Evolutionary conservation across 1,284 basidiomycete genomes (phyloP), one percentile per base, ranked within the genome.

Genomic region (Naganishia albida): DNA sequence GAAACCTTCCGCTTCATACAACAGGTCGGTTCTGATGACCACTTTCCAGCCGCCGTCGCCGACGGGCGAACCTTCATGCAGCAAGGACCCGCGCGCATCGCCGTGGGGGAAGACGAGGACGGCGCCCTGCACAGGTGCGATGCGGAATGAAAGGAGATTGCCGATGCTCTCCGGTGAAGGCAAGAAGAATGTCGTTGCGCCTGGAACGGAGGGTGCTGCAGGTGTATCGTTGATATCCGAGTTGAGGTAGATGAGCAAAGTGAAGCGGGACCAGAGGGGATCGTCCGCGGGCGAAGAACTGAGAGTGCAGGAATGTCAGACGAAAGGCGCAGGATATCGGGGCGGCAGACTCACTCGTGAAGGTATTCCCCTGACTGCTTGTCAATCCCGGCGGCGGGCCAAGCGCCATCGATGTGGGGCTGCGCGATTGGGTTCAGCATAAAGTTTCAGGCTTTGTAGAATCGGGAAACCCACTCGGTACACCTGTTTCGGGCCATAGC

Each of bases 181-280:
- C 3, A 83, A 73, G 76, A 84, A 85, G 74, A 83, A 85, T 2
- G 83, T 85, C 3, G 84, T 85, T 67, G 80, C 80, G 20, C 83
- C 84, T 16, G 76, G 76, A 40, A 75, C 76, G n/a, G 77, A 74
- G 3, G 78, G 76, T 1, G 67, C 44, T 0, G 52, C 38, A 13
- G 62, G 39, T 4, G 67, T 52, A 23, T 57, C 13, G 49, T 65
- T 65, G 30, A 79, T 76, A 64, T 79, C 78, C 16, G 70, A 72
- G 73, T 85, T 85, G 67, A 85, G 81, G 72, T 85, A 85, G 62
- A 85, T 82, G 20, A 85, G 80, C 64, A 85, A 76, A 6, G 84
- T 85, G 63, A 83, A 80, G 3, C 83, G 78, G 1, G 82, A 83
- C 77, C 77, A 79, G 10, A 79, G 71, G 2, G 78, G 77, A 67